phyloP scores from a whole-genome alignment of 176 grass and related monocot genomes.

The Juncus effusus region DNA sequence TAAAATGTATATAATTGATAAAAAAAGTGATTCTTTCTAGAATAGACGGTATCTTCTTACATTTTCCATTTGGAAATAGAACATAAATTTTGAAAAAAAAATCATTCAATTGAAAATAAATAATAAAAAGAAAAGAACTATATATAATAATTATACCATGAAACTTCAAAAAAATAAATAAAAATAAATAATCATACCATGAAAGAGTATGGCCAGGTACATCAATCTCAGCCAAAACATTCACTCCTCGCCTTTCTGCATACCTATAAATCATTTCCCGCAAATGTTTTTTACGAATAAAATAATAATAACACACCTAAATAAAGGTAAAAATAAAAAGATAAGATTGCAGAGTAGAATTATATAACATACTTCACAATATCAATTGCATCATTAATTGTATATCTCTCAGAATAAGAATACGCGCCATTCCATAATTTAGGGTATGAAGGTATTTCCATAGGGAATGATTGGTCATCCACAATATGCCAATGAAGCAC shows the following conservation, averaged over 20 bases:
- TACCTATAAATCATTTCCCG: conserved; percentile 55
- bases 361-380: conserved; percentile 69
- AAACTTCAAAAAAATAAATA: conserved; percentile 6
- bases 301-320: not conserved
- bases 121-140: not conserved
- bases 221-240: conserved; percentile 98
- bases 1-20: no score
- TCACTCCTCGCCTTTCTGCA: conserved; percentile 76
- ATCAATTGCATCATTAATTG: conserved; percentile 64
- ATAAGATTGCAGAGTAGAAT: not conserved
- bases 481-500: conserved; percentile 97
- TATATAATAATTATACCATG: not conserved
- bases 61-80: no score
- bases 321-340: not conserved
- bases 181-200: conserved; percentile 43
- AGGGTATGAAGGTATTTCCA: conserved; percentile 94
- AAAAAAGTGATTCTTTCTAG: no score
- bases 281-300: conserved; percentile 7
- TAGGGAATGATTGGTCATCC: conserved; percentile 77
- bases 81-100: no score
- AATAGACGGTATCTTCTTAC: no score
- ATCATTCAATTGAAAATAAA: no score
- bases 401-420: conserved; percentile 92
- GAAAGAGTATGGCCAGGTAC: conserved; percentile 85
- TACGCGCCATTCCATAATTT: conserved; percentile 78